Conservation (phyloP, 352 stramenopile species). For the Pythium dissimile region DNA sequence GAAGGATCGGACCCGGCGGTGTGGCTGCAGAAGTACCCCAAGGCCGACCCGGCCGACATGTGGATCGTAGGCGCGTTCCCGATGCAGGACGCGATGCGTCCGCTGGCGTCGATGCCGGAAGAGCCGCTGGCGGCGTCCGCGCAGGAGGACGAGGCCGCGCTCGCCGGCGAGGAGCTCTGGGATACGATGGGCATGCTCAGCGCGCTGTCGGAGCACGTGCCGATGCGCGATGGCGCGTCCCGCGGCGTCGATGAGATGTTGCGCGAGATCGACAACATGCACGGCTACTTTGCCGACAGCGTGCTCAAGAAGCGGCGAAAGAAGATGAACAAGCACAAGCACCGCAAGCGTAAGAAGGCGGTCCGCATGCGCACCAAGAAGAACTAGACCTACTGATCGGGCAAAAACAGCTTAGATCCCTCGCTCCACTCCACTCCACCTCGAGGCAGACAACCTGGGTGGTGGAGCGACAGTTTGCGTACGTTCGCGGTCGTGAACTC, state of each 20-base stretch:
- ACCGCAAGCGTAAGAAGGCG: conserved; percentile 88
- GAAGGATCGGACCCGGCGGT: conserved; percentile 42
- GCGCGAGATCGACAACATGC: conserved; percentile 48
- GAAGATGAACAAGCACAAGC: conserved; percentile 94
- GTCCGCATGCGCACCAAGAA: conserved; percentile 87
- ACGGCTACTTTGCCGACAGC: conserved; percentile 77
- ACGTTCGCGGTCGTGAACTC: too few species aligned
- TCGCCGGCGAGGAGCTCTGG: conserved; percentile 54
- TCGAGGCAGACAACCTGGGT: too few species aligned
- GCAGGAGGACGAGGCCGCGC: conserved; percentile 17
- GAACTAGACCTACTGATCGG: conserved; percentile 61
- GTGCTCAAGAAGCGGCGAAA: conserved; percentile 89
- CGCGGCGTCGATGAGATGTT: conserved; percentile 55
- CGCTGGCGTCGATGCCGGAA: conserved; percentile 2
- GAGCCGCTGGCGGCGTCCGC: background rate
- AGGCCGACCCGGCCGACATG: conserved; percentile 54
- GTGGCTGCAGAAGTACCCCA: conserved; percentile 63
- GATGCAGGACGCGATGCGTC: conserved; percentile 29
- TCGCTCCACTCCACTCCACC: too few species aligned
- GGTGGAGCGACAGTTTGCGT: too few species aligned
- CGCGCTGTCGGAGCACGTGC: conserved; percentile 51
- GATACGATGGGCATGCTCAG: conserved; percentile 83
- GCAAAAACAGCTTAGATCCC: too few species aligned
- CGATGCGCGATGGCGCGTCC: conserved; percentile 40
- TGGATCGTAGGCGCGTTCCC: conserved; percentile 80